Evolutionary conservation across 192 early-diverging fungal genomes (phyloP).

Genomic region (Oehlia diaphana): DNA sequence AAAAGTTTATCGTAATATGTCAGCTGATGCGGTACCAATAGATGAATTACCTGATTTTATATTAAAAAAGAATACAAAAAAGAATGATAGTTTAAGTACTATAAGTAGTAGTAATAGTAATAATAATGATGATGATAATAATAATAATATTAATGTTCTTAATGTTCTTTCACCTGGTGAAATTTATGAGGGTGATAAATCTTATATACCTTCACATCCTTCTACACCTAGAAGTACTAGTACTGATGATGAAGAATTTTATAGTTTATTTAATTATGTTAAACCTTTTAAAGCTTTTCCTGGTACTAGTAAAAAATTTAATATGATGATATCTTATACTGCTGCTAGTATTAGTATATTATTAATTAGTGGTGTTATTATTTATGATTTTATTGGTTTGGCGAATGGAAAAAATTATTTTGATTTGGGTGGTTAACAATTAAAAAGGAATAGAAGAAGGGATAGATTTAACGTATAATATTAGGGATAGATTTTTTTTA

Average conservation of each 20-base stretch:
- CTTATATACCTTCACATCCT: neutral
- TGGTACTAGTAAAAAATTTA: neutral
- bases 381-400: no score
- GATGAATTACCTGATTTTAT: neutral
- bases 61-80: neutral
- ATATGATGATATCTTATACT: no score
- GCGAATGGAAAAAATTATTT: no score
- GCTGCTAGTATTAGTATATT: no score
- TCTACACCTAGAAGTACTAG: neutral
- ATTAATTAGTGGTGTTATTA: no score
- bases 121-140: neutral
- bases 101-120: neutral
- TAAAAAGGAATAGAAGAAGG: no score
- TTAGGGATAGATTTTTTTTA: no score
- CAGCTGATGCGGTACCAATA: neutral
- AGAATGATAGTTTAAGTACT: no score
- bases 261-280: neutral
- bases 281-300: slow-evolving; percentile 13
- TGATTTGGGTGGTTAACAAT: no score
- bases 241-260: slow-evolving; percentile 12
- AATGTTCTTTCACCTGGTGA: neutral
- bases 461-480: no score
- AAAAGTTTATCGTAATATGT: neutral
- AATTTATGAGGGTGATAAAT: neutral
- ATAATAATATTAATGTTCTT: no score